phyloP scores from a whole-genome alignment of 2,329 filamentous ascomycete species.

The Annulohypoxylon truncatum region DNA sequence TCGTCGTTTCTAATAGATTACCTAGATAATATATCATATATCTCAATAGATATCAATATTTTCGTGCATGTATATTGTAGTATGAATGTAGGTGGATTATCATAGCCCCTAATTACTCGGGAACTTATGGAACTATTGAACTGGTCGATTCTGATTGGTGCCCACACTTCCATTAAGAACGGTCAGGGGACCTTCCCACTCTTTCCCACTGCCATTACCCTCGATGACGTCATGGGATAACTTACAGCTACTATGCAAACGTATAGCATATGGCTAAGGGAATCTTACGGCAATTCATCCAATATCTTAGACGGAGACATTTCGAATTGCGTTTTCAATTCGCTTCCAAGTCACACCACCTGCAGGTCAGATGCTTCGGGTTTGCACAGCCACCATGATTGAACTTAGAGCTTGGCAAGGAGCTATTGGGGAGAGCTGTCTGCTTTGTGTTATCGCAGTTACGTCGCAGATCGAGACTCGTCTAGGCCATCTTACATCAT shows the following conservation, averaged over 20 bases:
- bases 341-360: constrained; percentile 12
- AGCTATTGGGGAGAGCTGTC: constrained; percentile 12
- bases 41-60: not conserved
- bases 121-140: not conserved
- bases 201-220: constrained; percentile 15
- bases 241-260: not conserved
- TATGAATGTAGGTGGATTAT: not conserved
- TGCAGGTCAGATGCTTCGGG: constrained; percentile 11
- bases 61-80: not conserved
- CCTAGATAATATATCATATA: constrained; percentile 1
- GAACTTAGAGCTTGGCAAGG: constrained; percentile 14
- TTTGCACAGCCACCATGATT: constrained; percentile 27
- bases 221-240: constrained; percentile 31
- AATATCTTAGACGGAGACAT: not conserved
- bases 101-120: not conserved
- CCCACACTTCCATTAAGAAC: constrained; percentile 27
- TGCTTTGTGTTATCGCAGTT: constrained; percentile 7
- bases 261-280: not conserved
- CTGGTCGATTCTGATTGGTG: constrained; percentile 31
- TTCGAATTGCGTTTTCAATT: constrained; percentile 10
- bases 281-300: not conserved
- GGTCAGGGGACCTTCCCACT: constrained; percentile 19
- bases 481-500: constrained; percentile 28
- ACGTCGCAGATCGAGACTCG: constrained; percentile 16
- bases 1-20: not conserved